Conservation (phyloP, 1,284 basidiomycete species). For the Austroboletus niveus region DNA sequence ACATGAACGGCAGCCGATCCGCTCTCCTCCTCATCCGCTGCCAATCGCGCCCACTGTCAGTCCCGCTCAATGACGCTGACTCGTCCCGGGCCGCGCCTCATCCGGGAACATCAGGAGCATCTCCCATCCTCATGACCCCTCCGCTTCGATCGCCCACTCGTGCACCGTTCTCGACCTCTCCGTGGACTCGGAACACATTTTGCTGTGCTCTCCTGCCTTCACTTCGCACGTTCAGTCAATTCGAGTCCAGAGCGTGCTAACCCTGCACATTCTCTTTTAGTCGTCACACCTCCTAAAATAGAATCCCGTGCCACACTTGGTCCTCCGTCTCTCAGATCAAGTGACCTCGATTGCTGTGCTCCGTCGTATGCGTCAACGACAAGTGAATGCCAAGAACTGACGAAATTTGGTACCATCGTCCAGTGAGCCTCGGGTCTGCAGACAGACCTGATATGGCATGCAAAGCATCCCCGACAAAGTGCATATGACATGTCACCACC, state of each 20-base stretch:
- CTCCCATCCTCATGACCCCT: too few species aligned
- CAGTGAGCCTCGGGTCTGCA: slow-evolving; percentile 7
- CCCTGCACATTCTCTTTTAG: background rate
- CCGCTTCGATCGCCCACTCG: too few species aligned
- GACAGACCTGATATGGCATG: background rate
- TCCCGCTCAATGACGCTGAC: background rate
- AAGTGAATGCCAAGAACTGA: slow-evolving; percentile 8
- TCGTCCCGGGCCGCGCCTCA: background rate
- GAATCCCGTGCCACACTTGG: background rate
- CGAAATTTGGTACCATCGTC: slow-evolving; percentile 1
- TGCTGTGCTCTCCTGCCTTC: slow-evolving; percentile 11
- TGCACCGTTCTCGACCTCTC: too few species aligned
- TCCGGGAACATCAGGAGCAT: background rate
- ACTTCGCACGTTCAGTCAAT: slow-evolving; percentile 16
- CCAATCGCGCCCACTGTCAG: background rate
- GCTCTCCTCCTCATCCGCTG: background rate
- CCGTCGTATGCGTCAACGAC: slow-evolving; percentile 11
- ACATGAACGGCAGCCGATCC: slow-evolving; percentile 6
- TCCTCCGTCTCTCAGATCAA: background rate
- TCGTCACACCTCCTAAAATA: background rate
- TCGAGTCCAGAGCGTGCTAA: background rate
- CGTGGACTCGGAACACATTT: slow-evolving; percentile 9
- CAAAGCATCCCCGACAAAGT: background rate
- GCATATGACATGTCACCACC: background rate
- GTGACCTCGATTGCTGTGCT: slow-evolving; percentile 16